Evolutionary conservation across 2,329 filamentous ascomycete genomes (phyloP).

Genomic region (Aspergillus glaucus): DNA sequence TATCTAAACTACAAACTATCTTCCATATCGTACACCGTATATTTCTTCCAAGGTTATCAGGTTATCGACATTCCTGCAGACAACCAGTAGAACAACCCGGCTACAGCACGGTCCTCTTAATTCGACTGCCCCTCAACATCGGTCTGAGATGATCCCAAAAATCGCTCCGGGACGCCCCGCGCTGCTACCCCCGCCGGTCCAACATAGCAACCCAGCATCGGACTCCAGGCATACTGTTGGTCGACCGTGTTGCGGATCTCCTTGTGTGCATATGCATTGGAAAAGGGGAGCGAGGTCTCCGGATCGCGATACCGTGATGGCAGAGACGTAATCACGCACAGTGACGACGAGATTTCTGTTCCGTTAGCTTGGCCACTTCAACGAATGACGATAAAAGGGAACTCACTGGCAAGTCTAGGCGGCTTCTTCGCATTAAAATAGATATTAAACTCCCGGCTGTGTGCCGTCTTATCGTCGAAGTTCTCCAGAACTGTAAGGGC

Average conservation of each 20-base stretch:
- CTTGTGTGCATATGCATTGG: slow-evolving; percentile 67
- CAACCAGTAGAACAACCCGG: background rate
- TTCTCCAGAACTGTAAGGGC: slow-evolving; percentile 55
- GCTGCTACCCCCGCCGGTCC: slow-evolving; percentile 56
- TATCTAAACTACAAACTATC: background rate
- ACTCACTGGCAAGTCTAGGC: slow-evolving; percentile 44
- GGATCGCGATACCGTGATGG: slow-evolving; percentile 81
- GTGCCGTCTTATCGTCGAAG: slow-evolving; percentile 51
- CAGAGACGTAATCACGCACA: slow-evolving; percentile 77
- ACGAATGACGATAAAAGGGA: slow-evolving; percentile 7
- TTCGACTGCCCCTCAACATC: slow-evolving; percentile 1
- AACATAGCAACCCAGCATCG: slow-evolving; percentile 73
- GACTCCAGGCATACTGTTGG: slow-evolving; percentile 77
- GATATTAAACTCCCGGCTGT: slow-evolving; percentile 49
- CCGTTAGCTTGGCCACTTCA: background rate
- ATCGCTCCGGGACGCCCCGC: slow-evolving; percentile 74
- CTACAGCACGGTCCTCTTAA: background rate
- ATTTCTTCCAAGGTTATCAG: background rate
- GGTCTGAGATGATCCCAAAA: slow-evolving; percentile 36
- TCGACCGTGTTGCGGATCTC: slow-evolving; percentile 69
- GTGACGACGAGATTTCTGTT: slow-evolving; percentile 42
- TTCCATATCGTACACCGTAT: background rate
- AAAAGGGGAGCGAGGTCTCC: slow-evolving; percentile 73
- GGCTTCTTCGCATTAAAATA: slow-evolving; percentile 50
- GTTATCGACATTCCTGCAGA: background rate